These are phyloP conservation scores for Miamiensis avidus DNA, from an alignment of 169 alveolate genomes.

Conservation along the genomic window DNA sequence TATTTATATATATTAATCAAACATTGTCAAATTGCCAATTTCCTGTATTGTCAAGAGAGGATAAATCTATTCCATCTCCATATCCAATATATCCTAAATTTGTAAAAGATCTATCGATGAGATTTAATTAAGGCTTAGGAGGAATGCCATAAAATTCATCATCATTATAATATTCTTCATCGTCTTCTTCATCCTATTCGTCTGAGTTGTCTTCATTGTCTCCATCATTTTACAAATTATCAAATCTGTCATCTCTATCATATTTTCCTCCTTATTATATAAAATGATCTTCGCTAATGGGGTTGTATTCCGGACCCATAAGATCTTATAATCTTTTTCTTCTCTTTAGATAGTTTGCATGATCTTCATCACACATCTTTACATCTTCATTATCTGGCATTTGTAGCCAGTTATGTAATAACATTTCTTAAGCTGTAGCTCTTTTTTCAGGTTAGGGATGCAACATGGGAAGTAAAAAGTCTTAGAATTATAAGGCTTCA, in stretches of 20 bases:
- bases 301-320: background rate
- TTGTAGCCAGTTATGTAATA: constrained; percentile 27
- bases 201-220: constrained; percentile 9
- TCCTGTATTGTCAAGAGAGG: constrained; percentile 40
- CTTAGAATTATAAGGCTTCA: constrained; percentile 82
- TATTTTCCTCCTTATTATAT: background rate
- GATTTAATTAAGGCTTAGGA: constrained; percentile 13
- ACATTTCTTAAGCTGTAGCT: constrained; percentile 36
- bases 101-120: constrained; percentile 46
- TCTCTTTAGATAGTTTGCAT: constrained; percentile 7
- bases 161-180: constrained; percentile 29
- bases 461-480: constrained; percentile 88
- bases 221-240: constrained; percentile 25
- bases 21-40: constrained; percentile 40
- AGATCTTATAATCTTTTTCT: constrained; percentile 2
- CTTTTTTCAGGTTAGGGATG: constrained; percentile 59
- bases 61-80: constrained; percentile 50
- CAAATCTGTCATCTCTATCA: constrained; percentile 3
- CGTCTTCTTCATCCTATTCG: constrained; percentile 25
- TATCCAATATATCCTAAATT: constrained; percentile 49
- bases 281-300: constrained; percentile 1
- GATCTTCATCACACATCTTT: constrained; percentile 41
- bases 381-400: background rate
- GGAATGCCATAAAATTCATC: constrained; percentile 8
- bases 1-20: background rate